These are phyloP conservation scores for Zoysia pacifica DNA, from an alignment of 176 grass and related monocot genomes.

Conservation along the genomic window DNA sequence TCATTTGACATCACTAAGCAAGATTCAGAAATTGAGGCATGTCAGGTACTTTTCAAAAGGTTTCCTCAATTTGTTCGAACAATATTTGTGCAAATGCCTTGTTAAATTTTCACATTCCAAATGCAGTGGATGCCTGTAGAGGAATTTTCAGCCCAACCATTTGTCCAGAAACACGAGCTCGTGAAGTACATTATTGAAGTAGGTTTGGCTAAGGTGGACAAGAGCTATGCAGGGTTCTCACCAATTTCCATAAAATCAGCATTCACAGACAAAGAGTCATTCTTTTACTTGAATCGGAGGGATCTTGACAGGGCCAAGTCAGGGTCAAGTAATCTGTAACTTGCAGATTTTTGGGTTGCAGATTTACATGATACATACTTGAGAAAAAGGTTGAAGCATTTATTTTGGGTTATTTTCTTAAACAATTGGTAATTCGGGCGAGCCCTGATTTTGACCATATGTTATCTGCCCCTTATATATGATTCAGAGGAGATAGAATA, in stretches of 20 bases:
- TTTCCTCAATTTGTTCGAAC: neutral
- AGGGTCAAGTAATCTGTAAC: constrained; percentile 36
- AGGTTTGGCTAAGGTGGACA: constrained; percentile 67
- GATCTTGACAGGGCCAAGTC: constrained; percentile 54
- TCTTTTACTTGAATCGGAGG: constrained; percentile 68
- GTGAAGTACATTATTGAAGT: constrained; percentile 78
- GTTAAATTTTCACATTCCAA: constrained; percentile 7
- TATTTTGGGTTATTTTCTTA: constrained; percentile 14
- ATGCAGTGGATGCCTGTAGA: constrained; percentile 94
- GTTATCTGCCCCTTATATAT: neutral
- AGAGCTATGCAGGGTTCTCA: constrained; percentile 73
- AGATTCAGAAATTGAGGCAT: constrained; percentile 92
- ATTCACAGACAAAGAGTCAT: constrained; percentile 53
- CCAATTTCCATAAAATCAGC: constrained; percentile 70
- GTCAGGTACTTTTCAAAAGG: constrained; percentile 48
- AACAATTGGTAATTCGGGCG: neutral
- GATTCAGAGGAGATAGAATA: constrained; percentile 1
- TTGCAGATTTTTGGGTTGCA: neutral
- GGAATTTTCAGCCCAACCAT: constrained; percentile 78
- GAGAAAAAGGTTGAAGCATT: neutral
- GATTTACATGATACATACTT: neutral
- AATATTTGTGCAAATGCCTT: neutral
- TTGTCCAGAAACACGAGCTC: constrained; percentile 80
- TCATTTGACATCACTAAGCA: constrained; percentile 81
- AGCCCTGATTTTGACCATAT: constrained; percentile 6